Percentiles rank a stretch among this genome's conserved stretches.
Conservation (phyloP, 768 basidiomycete species). For the Lyophyllum shimeji region DNA sequence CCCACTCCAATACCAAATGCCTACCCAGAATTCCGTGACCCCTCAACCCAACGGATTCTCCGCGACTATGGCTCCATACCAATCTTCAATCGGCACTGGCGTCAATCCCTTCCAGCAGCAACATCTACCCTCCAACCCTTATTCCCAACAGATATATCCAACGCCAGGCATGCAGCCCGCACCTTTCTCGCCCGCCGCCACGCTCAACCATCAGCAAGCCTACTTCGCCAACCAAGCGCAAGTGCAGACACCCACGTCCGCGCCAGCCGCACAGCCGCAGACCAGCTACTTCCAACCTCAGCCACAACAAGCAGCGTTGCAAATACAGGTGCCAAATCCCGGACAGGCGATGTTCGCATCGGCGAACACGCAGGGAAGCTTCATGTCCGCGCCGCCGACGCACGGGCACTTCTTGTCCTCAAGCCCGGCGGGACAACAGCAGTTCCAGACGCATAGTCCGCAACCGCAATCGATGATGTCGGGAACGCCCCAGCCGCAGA, state of each 20-base stretch:
- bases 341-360: conserved; percentile 10
- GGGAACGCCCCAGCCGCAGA: conserved; percentile 20
- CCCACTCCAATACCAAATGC: conserved; percentile 45
- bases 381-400: conserved; percentile 26
- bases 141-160: conserved; percentile 20
- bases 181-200: conserved; percentile 1
- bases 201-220: conserved; percentile 14
- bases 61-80: conserved; percentile 14
- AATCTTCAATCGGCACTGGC: conserved; percentile 23
- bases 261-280: conserved; percentile 11
- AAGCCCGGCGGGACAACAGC: conserved; percentile 34
- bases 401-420: conserved; percentile 32
- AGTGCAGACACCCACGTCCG: conserved; percentile 19
- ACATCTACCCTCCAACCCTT: conserved; percentile 26
- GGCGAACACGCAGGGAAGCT: conserved; percentile 17
- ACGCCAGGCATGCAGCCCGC: conserved; percentile 8
- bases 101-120: conserved; percentile 28
- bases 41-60: conserved; percentile 12
- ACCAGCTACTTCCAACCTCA: conserved; percentile 22
- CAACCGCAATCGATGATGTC: conserved; percentile 30
- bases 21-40: conserved; percentile 1
- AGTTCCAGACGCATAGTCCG: conserved; percentile 35
- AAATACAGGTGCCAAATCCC: conserved; percentile 19
- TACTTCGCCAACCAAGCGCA: conserved; percentile 22
- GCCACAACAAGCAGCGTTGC: conserved; percentile 23